A percentile compares a stretch with the other conserved stretches of the same genome.
Conservation (phyloP, 2,329 filamentous ascomycete species). For the Botrytis sinoallii region DNA sequence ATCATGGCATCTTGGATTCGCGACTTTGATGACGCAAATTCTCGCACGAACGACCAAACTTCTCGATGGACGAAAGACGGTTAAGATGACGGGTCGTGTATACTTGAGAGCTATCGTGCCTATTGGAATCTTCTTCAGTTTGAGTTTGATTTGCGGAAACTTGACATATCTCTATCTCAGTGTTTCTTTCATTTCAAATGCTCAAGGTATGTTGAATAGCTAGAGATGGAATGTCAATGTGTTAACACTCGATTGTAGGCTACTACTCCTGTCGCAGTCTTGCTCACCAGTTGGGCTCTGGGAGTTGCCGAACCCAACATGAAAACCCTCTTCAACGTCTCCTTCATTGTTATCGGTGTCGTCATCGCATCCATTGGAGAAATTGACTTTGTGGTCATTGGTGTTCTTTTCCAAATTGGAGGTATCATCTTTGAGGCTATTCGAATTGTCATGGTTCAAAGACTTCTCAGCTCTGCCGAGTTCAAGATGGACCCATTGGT, state of each 20-base stretch:
- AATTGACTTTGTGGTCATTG: slow-evolving; percentile 83
- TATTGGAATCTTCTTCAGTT: slow-evolving; percentile 92
- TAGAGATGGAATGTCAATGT: background rate
- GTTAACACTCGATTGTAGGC: slow-evolving; percentile 53
- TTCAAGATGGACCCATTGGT: slow-evolving; percentile 92
- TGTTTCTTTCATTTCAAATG: slow-evolving; percentile 99
- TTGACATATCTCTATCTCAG: slow-evolving; percentile 92
- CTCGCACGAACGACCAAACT: slow-evolving; percentile 85
- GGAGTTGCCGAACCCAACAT: slow-evolving; percentile 76
- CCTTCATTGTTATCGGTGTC: slow-evolving; percentile 90
- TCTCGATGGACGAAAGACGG: slow-evolving; percentile 90
- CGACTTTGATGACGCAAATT: slow-evolving; percentile 90
- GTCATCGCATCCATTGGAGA: slow-evolving; percentile 93
- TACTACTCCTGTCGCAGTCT: slow-evolving; percentile 89
- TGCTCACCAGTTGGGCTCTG: slow-evolving; percentile 84
- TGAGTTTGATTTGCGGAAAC: slow-evolving; percentile 96
- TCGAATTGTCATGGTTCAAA: slow-evolving; percentile 80
- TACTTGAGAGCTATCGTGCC: slow-evolving; percentile 92
- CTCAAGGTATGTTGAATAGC: slow-evolving; percentile 67
- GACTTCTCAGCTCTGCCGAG: slow-evolving; percentile 74
- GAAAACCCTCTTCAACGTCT: slow-evolving; percentile 88
- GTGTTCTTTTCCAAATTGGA: slow-evolving; percentile 74
- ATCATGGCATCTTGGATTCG: slow-evolving; percentile 93
- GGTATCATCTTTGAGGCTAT: slow-evolving; percentile 81
- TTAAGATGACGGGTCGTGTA: slow-evolving; percentile 94